Percentiles rank a stretch among this genome's conserved stretches.
These are phyloP conservation scores for Royoungia palumana DNA, from an alignment of 768 basidiomycete genomes.

Conservation along the genomic window DNA sequence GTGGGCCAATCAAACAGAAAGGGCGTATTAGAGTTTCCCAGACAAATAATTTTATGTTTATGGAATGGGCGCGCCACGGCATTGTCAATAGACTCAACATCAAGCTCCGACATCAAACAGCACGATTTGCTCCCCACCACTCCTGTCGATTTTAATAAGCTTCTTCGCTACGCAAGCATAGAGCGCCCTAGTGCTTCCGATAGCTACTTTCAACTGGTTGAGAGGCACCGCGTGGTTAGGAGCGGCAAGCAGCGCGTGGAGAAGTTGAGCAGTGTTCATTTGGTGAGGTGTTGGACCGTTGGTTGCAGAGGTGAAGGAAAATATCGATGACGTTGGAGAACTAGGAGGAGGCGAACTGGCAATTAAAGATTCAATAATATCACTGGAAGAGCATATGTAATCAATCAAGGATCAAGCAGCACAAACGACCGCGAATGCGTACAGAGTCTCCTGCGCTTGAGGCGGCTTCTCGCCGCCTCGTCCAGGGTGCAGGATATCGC, in stretches of 20 bases:
- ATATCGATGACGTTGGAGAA: slow-evolving; percentile 57
- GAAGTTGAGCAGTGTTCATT: slow-evolving; percentile 64
- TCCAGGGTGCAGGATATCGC: slow-evolving; percentile 62
- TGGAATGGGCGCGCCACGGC: too few relatives aligned
- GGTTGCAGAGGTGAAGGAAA: slow-evolving; percentile 37
- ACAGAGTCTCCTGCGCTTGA: slow-evolving; percentile 62
- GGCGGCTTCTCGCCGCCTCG: slow-evolving; percentile 43
- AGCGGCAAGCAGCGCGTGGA: slow-evolving; percentile 54
- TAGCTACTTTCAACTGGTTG: slow-evolving; percentile 56
- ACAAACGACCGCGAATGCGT: slow-evolving; percentile 19
- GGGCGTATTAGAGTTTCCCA: too few relatives aligned
- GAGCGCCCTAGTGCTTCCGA: slow-evolving; percentile 60
- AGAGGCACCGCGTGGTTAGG: slow-evolving; percentile 58
- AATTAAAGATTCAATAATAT: slow-evolving; percentile 56
- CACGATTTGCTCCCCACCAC: slow-evolving; percentile 71
- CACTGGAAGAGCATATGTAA: slow-evolving; percentile 32
- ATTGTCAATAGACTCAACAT: too few relatives aligned
- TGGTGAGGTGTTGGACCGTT: slow-evolving; percentile 60
- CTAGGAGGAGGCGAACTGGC: slow-evolving; percentile 46
- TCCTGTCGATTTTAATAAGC: slow-evolving; percentile 71
- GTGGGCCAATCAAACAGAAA: too few relatives aligned
- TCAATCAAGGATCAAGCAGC: background rate
- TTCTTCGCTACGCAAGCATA: slow-evolving; percentile 83
- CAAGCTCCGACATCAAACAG: slow-evolving; percentile 51
- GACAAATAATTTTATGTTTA: too few relatives aligned